Conservation (phyloP, 495 filamentous ascomycete species). For the Aspergillus wentii region DNA sequence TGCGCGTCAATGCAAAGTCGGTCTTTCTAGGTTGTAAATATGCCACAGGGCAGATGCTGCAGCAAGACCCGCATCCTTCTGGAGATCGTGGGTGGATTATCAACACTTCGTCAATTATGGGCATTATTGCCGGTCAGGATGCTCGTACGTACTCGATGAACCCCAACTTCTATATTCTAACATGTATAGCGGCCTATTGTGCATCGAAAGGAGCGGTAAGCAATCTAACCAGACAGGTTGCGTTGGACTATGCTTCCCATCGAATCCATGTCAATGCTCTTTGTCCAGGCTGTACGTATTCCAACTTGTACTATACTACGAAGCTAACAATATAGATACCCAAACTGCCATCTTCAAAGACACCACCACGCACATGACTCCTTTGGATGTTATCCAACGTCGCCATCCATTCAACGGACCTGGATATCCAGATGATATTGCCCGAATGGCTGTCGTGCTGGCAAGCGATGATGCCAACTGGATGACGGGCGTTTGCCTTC, state of each 20-base stretch:
- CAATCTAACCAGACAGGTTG: slow-evolving; percentile 40
- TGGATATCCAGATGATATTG: slow-evolving; percentile 42
- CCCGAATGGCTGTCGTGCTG: slow-evolving; percentile 41
- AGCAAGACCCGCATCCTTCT: slow-evolving; percentile 33
- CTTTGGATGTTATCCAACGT: slow-evolving; percentile 9
- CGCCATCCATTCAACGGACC: slow-evolving; percentile 35
- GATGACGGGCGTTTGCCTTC: slow-evolving; percentile 33
- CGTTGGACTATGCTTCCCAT: slow-evolving; percentile 43
- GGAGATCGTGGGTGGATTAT: slow-evolving; percentile 51
- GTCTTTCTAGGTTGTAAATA: slow-evolving; percentile 48
- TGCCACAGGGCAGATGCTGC: slow-evolving; percentile 43
- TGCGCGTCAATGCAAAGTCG: slow-evolving; percentile 36
- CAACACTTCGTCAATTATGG: slow-evolving; percentile 42
- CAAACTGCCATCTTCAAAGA: slow-evolving; percentile 20
- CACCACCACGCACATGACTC: not conserved
- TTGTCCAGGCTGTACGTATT: slow-evolving; percentile 47
- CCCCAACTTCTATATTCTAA: no score
- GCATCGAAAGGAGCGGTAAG: slow-evolving; percentile 47
- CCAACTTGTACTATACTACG: not conserved
- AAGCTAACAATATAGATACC: slow-evolving; percentile 12
- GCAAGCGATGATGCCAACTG: slow-evolving; percentile 43
- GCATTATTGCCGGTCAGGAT: slow-evolving; percentile 25
- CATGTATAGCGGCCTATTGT: slow-evolving; percentile 34
- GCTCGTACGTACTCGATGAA: no score
- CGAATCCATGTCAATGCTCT: slow-evolving; percentile 51